Percentiles rank a stretch among this genome's conserved stretches.
Conservation (phyloP, 805 yeast genomes). For the Ascoidea asiatica region DNA sequence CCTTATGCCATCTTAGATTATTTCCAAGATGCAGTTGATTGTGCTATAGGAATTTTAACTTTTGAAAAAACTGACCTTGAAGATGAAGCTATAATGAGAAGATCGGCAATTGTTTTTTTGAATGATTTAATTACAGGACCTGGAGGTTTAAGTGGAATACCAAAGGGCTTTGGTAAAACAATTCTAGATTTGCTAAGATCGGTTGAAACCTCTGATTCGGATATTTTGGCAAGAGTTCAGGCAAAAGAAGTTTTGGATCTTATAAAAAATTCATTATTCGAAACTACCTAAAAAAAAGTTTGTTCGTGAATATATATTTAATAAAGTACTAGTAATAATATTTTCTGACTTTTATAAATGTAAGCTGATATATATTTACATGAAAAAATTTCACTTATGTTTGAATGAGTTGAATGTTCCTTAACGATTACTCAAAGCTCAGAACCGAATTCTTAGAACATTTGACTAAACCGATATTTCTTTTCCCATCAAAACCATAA, state of each 20-base stretch:
- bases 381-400: no score
- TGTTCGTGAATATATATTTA: no score
- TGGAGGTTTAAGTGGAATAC: conserved; percentile 31
- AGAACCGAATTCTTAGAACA: no score
- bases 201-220: conserved; percentile 2
- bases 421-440: no score
- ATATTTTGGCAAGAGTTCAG: conserved; percentile 8
- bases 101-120: conserved; percentile 62
- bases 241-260: conserved; percentile 5
- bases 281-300: no score
- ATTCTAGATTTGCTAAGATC: conserved; percentile 1
- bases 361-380: no score
- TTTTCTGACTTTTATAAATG: no score
- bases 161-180: conserved; percentile 27
- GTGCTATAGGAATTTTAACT: conserved; percentile 63
- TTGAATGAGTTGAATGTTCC: no score
- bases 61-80: conserved; percentile 37
- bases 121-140: conserved; percentile 38
- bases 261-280: background rate
- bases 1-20: conserved; percentile 36
- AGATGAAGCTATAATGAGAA: conserved; percentile 35
- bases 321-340: no score
- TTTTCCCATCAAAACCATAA: no score
- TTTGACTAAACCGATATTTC: no score
- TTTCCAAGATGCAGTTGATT: conserved; percentile 52